Base-by-base conservation (phyloP, 495 filamentous ascomycete species). In the Annulohypoxylon bovei region DNA sequence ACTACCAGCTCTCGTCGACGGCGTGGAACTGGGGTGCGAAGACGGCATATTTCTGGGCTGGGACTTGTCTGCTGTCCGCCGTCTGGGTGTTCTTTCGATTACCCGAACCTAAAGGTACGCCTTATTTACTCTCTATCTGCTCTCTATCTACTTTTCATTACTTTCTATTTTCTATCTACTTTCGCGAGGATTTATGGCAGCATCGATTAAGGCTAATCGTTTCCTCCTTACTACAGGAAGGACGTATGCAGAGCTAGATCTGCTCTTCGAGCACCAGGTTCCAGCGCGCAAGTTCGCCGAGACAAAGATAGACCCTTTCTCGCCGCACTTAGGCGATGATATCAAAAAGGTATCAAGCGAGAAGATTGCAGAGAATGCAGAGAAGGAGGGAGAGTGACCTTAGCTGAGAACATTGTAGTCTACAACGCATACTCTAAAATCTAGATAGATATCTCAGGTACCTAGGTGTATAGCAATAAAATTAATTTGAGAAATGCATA, bases 21-120 rank as follows among this genome's bases (percentile, higher is more conserved):
- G 85, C 79, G 1, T 88, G 86, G 86, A 80, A 84, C 47, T 87
- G 85, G 84, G 79, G 80, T 1, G 79, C 72, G 37, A 78, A 73
- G 37, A 75, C 74, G 2, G 85, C 78, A 0, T 88, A 84, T 71
- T 87, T 88, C 65, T 88, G 85, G 86, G 84, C 80, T 6, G 86
- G 81, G 0, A 78, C 75, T 35, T 83, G 81, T 63, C 71, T 84
- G 35, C 53, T 82, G 14, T 85, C 80, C 6, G 54, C 67, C 1
- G 47, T 76, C 25, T 81, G 79, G 78, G 74, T 75, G 6, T 79
- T 71, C 30, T 77, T 78, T 37, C 67, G 78, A 27, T 54, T 81
- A 16, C 79, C 79, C 11, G 79, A 80, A 50, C 77, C 77, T 9
- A 76, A 74, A 63, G 71, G 73, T 54, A 65, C 16, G 54, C 40